phyloP scores from a whole-genome alignment of 495 filamentous ascomycete species.

The Massariosphaeria phaeospora region DNA sequence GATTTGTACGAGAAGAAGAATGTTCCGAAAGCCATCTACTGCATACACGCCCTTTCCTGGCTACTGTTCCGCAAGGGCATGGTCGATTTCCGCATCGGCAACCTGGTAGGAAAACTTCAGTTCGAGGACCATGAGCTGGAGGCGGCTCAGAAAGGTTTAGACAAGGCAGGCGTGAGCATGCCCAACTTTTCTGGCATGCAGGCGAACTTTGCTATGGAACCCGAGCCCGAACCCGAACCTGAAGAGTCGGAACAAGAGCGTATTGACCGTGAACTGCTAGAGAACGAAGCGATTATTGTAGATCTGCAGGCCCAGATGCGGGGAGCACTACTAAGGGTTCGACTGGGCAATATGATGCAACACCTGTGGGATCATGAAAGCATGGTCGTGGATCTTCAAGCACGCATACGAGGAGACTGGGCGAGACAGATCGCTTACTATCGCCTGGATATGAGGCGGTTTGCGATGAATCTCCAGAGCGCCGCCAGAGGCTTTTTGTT shows the following conservation, averaged over 20 bases:
- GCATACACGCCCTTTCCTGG: conserved; percentile 96
- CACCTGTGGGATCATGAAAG: conserved; percentile 85
- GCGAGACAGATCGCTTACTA: conserved; percentile 72
- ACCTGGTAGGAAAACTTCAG: conserved; percentile 91
- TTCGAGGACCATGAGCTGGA: conserved; percentile 98
- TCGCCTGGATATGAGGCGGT: conserved; percentile 69
- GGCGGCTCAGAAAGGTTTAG: conserved; percentile 90
- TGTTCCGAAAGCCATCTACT: conserved; percentile 98
- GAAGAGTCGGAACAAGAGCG: conserved; percentile 88
- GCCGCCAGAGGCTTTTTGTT: conserved; percentile 72
- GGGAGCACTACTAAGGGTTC: conserved; percentile 71
- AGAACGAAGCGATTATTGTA: conserved; percentile 62
- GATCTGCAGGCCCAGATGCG: conserved; percentile 87
- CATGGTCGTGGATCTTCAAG: conserved; percentile 72
- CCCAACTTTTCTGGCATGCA: conserved; percentile 97
- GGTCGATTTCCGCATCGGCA: conserved; percentile 94
- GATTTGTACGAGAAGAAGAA: conserved; percentile 99
- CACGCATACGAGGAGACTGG: conserved; percentile 74
- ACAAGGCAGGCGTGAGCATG: conserved; percentile 91
- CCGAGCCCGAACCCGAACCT: conserved; percentile 53
- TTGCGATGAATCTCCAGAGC: conserved; percentile 73
- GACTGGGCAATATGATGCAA: conserved; percentile 79
- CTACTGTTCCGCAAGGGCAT: conserved; percentile 90
- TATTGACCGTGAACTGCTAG: conserved; percentile 74
- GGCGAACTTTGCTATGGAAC: conserved; percentile 81